Base-by-base conservation (phyloP, 1,284 basidiomycete genomes). In the Apiotrichum brassicae region DNA sequence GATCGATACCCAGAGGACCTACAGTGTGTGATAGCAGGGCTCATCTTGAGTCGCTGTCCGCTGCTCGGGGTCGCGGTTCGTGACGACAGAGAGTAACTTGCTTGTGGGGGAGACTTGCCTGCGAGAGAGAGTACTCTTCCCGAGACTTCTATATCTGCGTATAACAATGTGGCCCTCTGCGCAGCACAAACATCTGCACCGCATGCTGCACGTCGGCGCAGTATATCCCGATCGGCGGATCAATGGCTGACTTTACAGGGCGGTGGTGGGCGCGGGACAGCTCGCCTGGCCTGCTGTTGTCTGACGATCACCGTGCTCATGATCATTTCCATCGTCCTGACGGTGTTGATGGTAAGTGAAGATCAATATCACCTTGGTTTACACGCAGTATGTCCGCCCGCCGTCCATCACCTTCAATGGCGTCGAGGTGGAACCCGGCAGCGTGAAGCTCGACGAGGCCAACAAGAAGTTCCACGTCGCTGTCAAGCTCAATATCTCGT, bases 301-400 rank as follows among this genome's bases (percentile, higher is more conserved):
- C 58, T 72, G 40, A 68, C 67, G 43, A 66, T 61, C 49, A 72
- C 73, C 11, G 58, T 72, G 28, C 72, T 72, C 20, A 34, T 88
- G 25, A 62, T 87, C 40, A 63, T 87, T 54, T 81, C 84, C 73
- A 80, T 89, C 42, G 58, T 87, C 16, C 76, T 91, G 19, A 75
- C 85, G 0, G 77, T 91, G 34, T 78, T 79, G 7, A 65, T 91
- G 70, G 88, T 91, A 62, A 70, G 81, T 75, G 12, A 8, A 0
- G 3, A 30, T 38, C 20, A 20, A 19, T n/a, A 30, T 11, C 28
- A 30, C 11, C 28, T 30, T 11, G 28, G 28, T 23, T 24, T 13
- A 54, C 32, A 16, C 18, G 38, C 51, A 91, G 88, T 92, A 83
- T 81, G 78, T 87, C 44, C 80, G 82, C 25, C 88, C 88, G 6